Evolutionary conservation across 108 stramenopile species (phyloP).

Genomic region (Nitzschia palea): DNA sequence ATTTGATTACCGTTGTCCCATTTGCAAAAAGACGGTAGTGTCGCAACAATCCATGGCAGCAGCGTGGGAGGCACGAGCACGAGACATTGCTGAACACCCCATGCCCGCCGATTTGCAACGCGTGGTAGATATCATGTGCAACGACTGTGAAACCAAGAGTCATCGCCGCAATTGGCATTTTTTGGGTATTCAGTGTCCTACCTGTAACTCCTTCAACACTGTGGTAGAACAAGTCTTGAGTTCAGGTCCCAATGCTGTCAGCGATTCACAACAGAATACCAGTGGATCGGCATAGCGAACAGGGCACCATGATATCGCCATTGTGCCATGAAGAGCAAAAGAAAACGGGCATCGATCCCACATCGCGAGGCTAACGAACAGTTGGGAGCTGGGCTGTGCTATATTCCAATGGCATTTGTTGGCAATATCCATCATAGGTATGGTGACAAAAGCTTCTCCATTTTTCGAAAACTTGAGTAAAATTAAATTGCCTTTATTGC

Average conservation of each 20-base stretch:
- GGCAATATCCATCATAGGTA: no score
- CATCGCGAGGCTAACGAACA: no score
- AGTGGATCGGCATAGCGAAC: conserved; percentile 1
- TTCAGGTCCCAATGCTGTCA: conserved; percentile 21
- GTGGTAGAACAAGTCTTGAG: conserved; percentile 73
- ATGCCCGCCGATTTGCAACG: conserved; percentile 84
- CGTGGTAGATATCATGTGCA: conserved; percentile 82
- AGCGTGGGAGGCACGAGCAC: conserved; percentile 77
- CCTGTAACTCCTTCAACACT: conserved; percentile 78
- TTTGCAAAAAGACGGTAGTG: conserved; percentile 88
- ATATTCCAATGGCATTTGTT: no score
- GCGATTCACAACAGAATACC: background rate
- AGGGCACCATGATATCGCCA: no score
- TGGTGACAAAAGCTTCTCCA: no score
- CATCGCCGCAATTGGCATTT: conserved; percentile 76
- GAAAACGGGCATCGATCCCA: no score
- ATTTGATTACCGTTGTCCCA: conserved; percentile 87
- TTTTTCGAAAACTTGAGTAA: no score
- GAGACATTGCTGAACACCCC: conserved; percentile 86
- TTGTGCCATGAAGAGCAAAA: no score
- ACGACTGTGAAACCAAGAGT: conserved; percentile 79
- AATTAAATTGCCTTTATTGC: no score
- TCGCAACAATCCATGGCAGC: conserved; percentile 70
- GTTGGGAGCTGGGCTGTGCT: no score
- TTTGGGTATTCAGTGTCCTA: conserved; percentile 80